A percentile compares a stretch with the other conserved stretches of the same genome.
These are phyloP conservation scores for Straminergon stramineum DNA, from an alignment of 225 moss, liverwort and hornwort species.

Conservation along the genomic window DNA sequence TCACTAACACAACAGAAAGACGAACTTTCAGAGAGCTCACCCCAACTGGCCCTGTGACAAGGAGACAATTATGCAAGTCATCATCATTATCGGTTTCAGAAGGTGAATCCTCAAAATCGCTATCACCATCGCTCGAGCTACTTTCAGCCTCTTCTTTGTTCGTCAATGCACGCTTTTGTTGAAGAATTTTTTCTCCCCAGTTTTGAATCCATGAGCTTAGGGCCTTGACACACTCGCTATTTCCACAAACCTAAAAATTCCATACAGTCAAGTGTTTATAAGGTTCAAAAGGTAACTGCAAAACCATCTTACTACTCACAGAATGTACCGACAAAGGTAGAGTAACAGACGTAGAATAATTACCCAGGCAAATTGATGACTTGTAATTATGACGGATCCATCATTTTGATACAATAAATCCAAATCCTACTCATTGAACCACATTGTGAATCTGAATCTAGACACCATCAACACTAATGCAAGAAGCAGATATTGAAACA, in stretches of 20 bases:
- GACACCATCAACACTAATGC: not conserved
- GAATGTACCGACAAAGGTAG: not conserved
- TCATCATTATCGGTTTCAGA: conserved; percentile 28
- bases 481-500: conserved; percentile 2
- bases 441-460: not conserved
- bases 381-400: not conserved
- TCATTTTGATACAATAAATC: not conserved
- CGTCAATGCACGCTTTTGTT: conserved; percentile 21
- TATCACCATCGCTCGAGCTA: conserved; percentile 43
- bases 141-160: not conserved
- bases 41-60: conserved; percentile 74
- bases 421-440: not conserved
- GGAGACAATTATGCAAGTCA: conserved; percentile 51
- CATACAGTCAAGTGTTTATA: not conserved
- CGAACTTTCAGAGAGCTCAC: conserved; percentile 23
- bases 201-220: conserved; percentile 63
- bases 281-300: not conserved
- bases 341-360: not conserved
- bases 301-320: not conserved
- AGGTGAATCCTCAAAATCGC: conserved; percentile 44
- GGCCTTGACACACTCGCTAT: conserved; percentile 38
- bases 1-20: not conserved
- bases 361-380: not conserved
- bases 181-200: conserved; percentile 65
- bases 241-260: conserved; percentile 66